These are phyloP conservation scores for Basidiobolus heterosporus DNA, from an alignment of 371 early-diverging fungal genomes.

Conservation along the genomic window DNA sequence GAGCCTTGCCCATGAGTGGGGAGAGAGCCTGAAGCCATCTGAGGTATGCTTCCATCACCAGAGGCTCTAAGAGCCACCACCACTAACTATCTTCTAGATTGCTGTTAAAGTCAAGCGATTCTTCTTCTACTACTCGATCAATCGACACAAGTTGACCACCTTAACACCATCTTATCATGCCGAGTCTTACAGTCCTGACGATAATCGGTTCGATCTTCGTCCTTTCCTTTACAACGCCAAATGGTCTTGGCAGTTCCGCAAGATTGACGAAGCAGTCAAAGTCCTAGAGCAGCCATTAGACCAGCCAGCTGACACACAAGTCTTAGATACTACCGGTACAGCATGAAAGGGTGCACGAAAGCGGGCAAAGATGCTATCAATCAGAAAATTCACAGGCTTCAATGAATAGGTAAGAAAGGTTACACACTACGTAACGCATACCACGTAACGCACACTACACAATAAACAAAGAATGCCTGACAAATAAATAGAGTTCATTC, in stretches of 20 bases:
- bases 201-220: slow-evolving; percentile 88
- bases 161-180: slow-evolving; percentile 93
- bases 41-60: slow-evolving; percentile 12
- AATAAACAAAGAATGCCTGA: too few species aligned
- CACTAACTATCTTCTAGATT: slow-evolving; percentile 13
- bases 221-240: slow-evolving; percentile 84
- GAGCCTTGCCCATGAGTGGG: slow-evolving; percentile 65
- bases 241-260: slow-evolving; percentile 82
- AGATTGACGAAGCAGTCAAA: slow-evolving; percentile 55
- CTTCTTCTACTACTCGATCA: slow-evolving; percentile 89
- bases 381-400: too few species aligned
- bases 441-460: too few species aligned
- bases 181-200: slow-evolving; percentile 87
- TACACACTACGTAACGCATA: too few species aligned
- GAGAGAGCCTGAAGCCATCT: slow-evolving; percentile 24
- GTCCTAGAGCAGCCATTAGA: slow-evolving; percentile 1
- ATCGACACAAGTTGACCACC: slow-evolving; percentile 94
- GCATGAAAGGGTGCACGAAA: too few species aligned
- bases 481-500: too few species aligned
- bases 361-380: too few species aligned
- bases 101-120: slow-evolving; percentile 86
- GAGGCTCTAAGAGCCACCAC: background rate
- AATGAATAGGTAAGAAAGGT: too few species aligned
- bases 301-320: background rate
- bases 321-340: too few species aligned